These are phyloP conservation scores for Rhododendron griersonianum DNA, from an alignment of 148 eudicot genomes.

Conservation along the genomic window DNA sequence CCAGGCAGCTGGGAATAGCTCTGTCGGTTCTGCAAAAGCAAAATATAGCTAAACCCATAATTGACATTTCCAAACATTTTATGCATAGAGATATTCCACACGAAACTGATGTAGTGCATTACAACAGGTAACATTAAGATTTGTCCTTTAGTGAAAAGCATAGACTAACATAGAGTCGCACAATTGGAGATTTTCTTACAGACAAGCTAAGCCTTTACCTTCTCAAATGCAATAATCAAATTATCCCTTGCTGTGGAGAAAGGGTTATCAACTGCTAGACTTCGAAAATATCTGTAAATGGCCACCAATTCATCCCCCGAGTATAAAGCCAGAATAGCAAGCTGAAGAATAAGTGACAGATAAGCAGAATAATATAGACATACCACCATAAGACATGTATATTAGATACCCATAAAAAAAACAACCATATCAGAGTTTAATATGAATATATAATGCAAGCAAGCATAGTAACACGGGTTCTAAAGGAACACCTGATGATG, in stretches of 20 bases:
- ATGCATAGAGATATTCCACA: neutral
- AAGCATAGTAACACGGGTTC: neutral
- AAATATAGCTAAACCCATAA: neutral
- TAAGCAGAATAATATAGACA: neutral
- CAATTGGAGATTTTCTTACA: too few relatives aligned
- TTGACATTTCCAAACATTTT: neutral
- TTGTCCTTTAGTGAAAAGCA: neutral
- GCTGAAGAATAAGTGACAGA: slow-evolving; percentile 39
- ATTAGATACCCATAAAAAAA: neutral
- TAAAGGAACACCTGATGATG: slow-evolving; percentile 88
- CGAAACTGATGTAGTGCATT: neutral
- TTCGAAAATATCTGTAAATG: slow-evolving; percentile 82
- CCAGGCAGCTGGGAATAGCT: slow-evolving; percentile 54
- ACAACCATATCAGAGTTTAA: neutral
- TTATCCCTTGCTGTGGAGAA: slow-evolving; percentile 91
- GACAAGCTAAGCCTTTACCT: too few relatives aligned
- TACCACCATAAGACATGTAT: neutral
- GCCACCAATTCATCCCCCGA: slow-evolving; percentile 74
- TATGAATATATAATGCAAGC: neutral
- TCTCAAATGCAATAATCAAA: slow-evolving; percentile 27
- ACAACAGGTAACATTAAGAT: neutral
- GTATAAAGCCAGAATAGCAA: slow-evolving; percentile 84
- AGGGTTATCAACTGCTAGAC: slow-evolving; percentile 92
- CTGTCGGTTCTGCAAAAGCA: slow-evolving; percentile 74
- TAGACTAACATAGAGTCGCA: too few relatives aligned